These are phyloP conservation scores for Brassica rapa DNA, from an alignment of 345 rosid genomes.

Conservation along the genomic window DNA sequence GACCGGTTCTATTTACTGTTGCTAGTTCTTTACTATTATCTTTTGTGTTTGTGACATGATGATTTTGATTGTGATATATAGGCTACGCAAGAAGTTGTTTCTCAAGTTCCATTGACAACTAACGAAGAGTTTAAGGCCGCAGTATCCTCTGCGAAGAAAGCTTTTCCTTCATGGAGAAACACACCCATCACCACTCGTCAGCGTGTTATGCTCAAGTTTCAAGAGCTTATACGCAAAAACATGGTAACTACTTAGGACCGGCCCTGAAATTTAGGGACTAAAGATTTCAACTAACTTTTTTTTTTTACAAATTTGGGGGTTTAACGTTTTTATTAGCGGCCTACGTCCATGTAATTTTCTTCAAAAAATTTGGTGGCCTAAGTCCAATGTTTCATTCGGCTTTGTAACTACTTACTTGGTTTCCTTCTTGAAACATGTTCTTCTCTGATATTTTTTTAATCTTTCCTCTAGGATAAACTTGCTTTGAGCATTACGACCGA, in stretches of 20 bases:
- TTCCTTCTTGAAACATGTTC: slow-evolving; percentile 3
- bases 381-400: too few relatives aligned
- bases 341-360: too few relatives aligned
- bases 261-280: too few relatives aligned
- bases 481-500: slow-evolving; percentile 85
- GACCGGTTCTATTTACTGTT: background rate
- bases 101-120: slow-evolving; percentile 82
- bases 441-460: background rate
- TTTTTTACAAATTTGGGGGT: too few relatives aligned
- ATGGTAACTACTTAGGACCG: slow-evolving; percentile 34
- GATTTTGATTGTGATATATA: slow-evolving; percentile 21
- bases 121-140: slow-evolving; percentile 89
- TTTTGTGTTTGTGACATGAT: background rate
- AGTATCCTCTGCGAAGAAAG: slow-evolving; percentile 82
- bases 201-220: slow-evolving; percentile 88
- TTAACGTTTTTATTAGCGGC: too few relatives aligned
- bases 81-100: slow-evolving; percentile 97
- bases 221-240: slow-evolving; percentile 89
- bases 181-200: slow-evolving; percentile 88
- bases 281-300: too few relatives aligned
- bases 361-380: too few relatives aligned
- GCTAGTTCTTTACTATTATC: background rate
- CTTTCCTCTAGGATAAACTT: slow-evolving; percentile 68
- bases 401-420: slow-evolving; percentile 39
- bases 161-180: slow-evolving; percentile 84